A percentile compares a stretch with the other conserved stretches of the same genome.
phyloP scores from a whole-genome alignment of 768 basidiomycete genomes.

The Neoboletus magnificus region DNA sequence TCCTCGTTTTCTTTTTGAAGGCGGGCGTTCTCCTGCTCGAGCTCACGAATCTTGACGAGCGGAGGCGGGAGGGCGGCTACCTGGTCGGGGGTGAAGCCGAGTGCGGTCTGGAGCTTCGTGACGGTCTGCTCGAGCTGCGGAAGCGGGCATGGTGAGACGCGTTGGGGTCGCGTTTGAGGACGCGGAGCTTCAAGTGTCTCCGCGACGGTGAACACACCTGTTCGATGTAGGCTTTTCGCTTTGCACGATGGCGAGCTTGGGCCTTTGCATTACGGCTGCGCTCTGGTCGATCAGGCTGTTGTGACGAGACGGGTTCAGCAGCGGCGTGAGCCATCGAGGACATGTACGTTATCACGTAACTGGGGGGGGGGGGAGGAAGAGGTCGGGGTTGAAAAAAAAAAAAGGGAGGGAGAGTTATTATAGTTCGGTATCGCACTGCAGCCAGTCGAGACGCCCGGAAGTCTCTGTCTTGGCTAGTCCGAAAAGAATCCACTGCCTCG shows the following conservation, averaged over 20 bases:
- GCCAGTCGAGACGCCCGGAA: slow-evolving; percentile 25
- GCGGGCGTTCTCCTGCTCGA: slow-evolving; percentile 75
- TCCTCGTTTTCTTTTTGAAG: slow-evolving; percentile 73
- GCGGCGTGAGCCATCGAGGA: slow-evolving; percentile 57
- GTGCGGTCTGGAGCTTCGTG: slow-evolving; percentile 74
- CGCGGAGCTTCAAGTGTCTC: slow-evolving; percentile 6
- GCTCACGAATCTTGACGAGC: slow-evolving; percentile 71
- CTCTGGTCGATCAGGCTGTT: slow-evolving; percentile 62
- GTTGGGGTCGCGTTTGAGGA: slow-evolving; percentile 6
- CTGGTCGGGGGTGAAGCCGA: slow-evolving; percentile 72
- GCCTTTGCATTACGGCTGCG: slow-evolving; percentile 86
- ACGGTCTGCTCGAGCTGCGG: slow-evolving; percentile 79
- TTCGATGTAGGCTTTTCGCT: slow-evolving; percentile 91
- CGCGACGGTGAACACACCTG: slow-evolving; percentile 46
- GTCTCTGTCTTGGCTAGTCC: slow-evolving; percentile 12
- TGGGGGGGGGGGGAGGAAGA: slow-evolving; percentile 35
- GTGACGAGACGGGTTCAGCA: slow-evolving; percentile 38
- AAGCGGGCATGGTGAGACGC: background rate
- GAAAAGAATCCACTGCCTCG: slow-evolving; percentile 31
- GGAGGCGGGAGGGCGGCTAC: slow-evolving; percentile 71
- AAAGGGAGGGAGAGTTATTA: slow-evolving; percentile 33
- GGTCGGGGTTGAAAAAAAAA: slow-evolving; percentile 49
- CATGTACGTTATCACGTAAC: slow-evolving; percentile 49
- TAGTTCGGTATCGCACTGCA: slow-evolving; percentile 25
- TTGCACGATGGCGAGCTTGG: slow-evolving; percentile 86